Percentiles rank a stretch among this genome's conserved stretches.
These are phyloP conservation scores for Plectosphaerella cucumerina DNA, from an alignment of 2,329 filamentous ascomycete species.

Conservation along the genomic window DNA sequence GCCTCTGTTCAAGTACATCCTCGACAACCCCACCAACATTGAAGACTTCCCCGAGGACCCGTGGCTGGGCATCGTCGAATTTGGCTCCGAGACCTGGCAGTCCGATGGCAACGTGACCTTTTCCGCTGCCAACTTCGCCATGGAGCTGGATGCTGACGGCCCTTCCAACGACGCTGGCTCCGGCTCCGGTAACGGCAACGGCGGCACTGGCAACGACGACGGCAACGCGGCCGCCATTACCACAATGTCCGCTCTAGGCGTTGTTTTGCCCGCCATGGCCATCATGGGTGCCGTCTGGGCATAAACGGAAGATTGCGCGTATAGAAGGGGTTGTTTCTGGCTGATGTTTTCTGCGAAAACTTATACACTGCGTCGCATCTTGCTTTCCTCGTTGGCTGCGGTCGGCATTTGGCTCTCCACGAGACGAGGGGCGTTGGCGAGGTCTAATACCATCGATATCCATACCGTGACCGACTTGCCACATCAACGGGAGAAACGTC, in stretches of 20 bases:
- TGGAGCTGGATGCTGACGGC: constrained; percentile 14
- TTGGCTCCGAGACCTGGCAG: constrained; percentile 24
- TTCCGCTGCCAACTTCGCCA: constrained; percentile 18
- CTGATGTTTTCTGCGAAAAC: no score
- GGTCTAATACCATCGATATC: no score
- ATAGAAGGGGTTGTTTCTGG: not conserved
- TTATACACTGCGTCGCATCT: no score
- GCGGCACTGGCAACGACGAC: not conserved
- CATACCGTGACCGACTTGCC: no score
- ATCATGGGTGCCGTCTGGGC: constrained; percentile 2
- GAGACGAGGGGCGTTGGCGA: no score
- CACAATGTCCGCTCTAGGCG: not conserved
- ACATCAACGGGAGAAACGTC: no score
- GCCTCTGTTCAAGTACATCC: constrained; percentile 24
- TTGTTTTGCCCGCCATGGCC: not conserved
- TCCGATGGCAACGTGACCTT: constrained; percentile 24
- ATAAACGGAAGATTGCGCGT: not conserved
- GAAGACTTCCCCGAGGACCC: constrained; percentile 10
- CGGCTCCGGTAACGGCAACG: not conserved
- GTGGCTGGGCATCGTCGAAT: constrained; percentile 22
- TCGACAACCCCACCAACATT: constrained; percentile 16
- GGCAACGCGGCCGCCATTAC: constrained; percentile 1
- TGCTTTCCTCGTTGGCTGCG: no score
- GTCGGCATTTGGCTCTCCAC: no score
- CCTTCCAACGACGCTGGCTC: not conserved